Evolutionary conservation across 1,284 basidiomycete genomes (phyloP).

Genomic region (Mycena sp.): DNA sequence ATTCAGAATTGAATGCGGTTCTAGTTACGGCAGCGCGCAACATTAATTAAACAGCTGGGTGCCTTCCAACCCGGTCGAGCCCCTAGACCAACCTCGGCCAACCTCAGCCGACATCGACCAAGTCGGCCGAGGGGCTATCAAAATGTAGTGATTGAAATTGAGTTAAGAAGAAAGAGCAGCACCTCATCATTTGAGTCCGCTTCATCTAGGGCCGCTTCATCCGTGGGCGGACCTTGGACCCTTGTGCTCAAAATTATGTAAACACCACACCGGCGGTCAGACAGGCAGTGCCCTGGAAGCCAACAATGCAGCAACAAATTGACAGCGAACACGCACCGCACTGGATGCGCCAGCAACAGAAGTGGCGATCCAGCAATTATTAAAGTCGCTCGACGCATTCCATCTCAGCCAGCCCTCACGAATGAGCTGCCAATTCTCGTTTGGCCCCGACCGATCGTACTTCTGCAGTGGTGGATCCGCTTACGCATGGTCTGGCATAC

Average conservation of each 20-base stretch:
- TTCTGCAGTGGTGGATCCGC: conserved; percentile 11
- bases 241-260: conserved; percentile 6
- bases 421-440: conserved; percentile 18
- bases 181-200: background rate
- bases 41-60: conserved; percentile 6
- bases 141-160: background rate
- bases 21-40: conserved; percentile 1
- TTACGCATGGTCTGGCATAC: conserved; percentile 9
- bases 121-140: background rate
- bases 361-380: conserved; percentile 3
- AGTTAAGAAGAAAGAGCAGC: conserved; percentile 1
- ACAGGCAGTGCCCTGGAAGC: conserved; percentile 7
- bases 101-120: background rate
- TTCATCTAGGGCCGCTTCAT: conserved; percentile 1
- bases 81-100: background rate
- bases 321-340: conserved; percentile 5
- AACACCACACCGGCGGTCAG: background rate
- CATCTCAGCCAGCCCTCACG: conserved; percentile 8
- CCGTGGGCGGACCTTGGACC: conserved; percentile 1
- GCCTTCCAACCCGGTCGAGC: background rate
- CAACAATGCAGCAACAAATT: conserved; percentile 5
- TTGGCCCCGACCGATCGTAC: conserved; percentile 16
- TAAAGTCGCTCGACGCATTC: conserved; percentile 1
- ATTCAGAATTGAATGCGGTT: background rate
- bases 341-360: conserved; percentile 3